Conservation (phyloP, 2,329 filamentous ascomycete species). For the Verticillium isaacii region DNA sequence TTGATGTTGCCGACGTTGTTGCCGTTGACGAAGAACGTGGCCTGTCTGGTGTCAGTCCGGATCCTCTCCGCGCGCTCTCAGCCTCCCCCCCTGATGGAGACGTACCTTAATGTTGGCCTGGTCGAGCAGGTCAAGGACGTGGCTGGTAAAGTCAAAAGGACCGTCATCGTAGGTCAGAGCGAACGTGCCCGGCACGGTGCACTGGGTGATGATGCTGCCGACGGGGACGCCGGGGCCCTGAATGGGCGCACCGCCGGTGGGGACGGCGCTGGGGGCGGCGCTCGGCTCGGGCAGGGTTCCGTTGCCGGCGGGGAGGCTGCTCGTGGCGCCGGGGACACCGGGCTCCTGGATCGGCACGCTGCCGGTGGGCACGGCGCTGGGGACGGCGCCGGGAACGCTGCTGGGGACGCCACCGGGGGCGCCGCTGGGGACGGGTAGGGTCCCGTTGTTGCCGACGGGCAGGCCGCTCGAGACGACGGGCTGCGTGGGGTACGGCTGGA, state of each 20-base stretch:
- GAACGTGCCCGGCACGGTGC: constrained; percentile 26
- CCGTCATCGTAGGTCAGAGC: constrained; percentile 44
- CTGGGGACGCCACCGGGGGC: not conserved
- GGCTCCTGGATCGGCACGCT: not conserved
- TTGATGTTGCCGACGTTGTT: constrained; percentile 27
- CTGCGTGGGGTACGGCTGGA: not conserved
- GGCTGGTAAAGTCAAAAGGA: constrained; percentile 32
- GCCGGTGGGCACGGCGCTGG: not conserved
- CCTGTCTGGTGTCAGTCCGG: constrained; percentile 8
- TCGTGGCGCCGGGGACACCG: constrained; percentile 4
- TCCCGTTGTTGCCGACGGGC: not conserved
- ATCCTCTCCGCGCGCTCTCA: constrained; percentile 14
- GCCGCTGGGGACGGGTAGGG: not conserved
- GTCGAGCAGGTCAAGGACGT: constrained; percentile 31
- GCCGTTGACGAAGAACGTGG: constrained; percentile 31
- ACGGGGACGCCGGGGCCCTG: constrained; percentile 4
- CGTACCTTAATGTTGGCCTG: constrained; percentile 18
- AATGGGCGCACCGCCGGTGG: not conserved
- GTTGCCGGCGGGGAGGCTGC: constrained; percentile 19
- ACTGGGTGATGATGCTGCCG: constrained; percentile 15
- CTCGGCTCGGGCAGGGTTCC: not conserved
- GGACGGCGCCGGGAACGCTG: not conserved
- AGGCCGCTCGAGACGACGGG: not conserved
- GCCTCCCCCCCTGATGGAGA: constrained; percentile 20
- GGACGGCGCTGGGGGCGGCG: not conserved